A percentile compares a stretch with the other conserved stretches of the same genome.
Conservation (phyloP, 257 asterid genomes). For the Lycium barbarum region DNA sequence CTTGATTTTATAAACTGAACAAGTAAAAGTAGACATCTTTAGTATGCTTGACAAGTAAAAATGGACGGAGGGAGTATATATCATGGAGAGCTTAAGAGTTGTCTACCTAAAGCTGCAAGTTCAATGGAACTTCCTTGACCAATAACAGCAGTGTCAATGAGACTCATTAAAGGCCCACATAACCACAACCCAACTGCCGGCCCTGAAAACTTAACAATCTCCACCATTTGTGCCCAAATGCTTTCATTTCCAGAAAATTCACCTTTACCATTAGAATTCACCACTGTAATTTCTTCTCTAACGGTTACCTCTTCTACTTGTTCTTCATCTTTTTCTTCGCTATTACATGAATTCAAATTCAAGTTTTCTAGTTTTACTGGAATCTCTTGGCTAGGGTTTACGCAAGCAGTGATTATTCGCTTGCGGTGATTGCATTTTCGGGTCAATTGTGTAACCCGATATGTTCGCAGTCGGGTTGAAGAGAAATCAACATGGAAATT, state of each 20-base stretch:
- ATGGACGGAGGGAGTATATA: neutral
- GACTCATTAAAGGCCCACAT: constrained; percentile 95
- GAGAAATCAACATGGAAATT: neutral
- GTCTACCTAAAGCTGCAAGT: constrained; percentile 90
- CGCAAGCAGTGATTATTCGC: constrained; percentile 39
- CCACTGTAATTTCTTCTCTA: constrained; percentile 34
- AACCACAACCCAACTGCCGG: constrained; percentile 96
- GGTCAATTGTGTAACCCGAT: neutral
- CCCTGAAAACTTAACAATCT: constrained; percentile 92
- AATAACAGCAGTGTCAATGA: constrained; percentile 90
- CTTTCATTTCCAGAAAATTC: constrained; percentile 64
- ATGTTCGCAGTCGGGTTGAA: neutral
- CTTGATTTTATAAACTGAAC: too few relatives aligned
- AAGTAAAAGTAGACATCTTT: too few relatives aligned
- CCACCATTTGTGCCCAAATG: constrained; percentile 74
- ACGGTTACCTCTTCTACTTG: constrained; percentile 35
- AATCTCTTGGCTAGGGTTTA: constrained; percentile 53
- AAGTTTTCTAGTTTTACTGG: neutral
- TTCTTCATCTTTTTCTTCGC: constrained; percentile 24
- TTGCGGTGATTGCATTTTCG: constrained; percentile 20
- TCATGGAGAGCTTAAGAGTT: neutral
- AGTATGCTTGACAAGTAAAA: too few relatives aligned
- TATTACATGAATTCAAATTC: neutral
- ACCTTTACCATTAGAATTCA: constrained; percentile 39
- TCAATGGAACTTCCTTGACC: constrained; percentile 94